Percentiles rank a stretch among this genome's conserved stretches.
Conservation (phyloP, 2,329 filamentous ascomycete genomes). For the Phaeosphaeria sp. region DNA sequence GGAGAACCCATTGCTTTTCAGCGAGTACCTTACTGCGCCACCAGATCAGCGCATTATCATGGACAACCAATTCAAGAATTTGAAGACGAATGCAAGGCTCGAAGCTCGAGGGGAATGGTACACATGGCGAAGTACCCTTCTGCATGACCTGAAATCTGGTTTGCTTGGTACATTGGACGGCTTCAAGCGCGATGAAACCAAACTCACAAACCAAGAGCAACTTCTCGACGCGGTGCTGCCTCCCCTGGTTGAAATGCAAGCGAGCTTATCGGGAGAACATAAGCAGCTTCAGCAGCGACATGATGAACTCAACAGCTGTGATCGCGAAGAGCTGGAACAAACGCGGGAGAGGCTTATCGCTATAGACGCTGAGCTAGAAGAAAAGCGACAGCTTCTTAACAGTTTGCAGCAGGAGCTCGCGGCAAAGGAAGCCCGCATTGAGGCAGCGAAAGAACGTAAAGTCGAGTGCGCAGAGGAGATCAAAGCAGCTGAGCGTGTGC, state of each 20-base stretch:
- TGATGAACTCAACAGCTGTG: constrained; percentile 76
- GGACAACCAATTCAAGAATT: constrained; percentile 97
- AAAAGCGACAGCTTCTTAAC: constrained; percentile 71
- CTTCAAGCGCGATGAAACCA: constrained; percentile 75
- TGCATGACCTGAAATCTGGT: constrained; percentile 80
- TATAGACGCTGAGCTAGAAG: constrained; percentile 71
- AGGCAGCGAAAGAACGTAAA: constrained; percentile 70
- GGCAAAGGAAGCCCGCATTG: constrained; percentile 70
- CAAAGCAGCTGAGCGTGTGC: constrained; percentile 78
- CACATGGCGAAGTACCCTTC: constrained; percentile 91
- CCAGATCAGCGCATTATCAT: constrained; percentile 84
- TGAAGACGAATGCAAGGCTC: constrained; percentile 89
- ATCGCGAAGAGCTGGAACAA: constrained; percentile 77
- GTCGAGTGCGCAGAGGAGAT: constrained; percentile 75
- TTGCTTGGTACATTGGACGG: constrained; percentile 76
- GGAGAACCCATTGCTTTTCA: constrained; percentile 90
- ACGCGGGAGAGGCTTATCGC: constrained; percentile 72
- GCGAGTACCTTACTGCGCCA: constrained; percentile 85
- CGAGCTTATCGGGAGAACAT: constrained; percentile 68
- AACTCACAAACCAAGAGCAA: constrained; percentile 71
- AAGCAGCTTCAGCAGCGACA: constrained; percentile 74
- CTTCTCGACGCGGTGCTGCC: constrained; percentile 74
- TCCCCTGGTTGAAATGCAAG: constrained; percentile 64
- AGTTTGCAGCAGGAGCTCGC: constrained; percentile 71
- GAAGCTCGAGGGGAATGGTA: constrained; percentile 98